Evolutionary conservation across 306 rosid genomes (phyloP).

Genomic region (Prunus fruticosa): DNA sequence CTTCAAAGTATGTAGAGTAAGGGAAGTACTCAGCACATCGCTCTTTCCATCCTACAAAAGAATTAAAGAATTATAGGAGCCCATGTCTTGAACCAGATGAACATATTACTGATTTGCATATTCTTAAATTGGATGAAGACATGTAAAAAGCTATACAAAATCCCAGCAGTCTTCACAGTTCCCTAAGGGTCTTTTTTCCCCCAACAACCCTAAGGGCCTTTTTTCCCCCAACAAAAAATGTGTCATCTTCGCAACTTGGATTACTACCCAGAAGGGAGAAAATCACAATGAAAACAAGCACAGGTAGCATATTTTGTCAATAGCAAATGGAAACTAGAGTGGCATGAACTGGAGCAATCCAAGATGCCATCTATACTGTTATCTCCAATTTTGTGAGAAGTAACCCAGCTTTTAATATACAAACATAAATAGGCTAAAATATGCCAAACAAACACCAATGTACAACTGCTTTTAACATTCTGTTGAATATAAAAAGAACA

Average conservation of each 20-base stretch:
- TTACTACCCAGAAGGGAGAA: background rate
- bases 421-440: background rate
- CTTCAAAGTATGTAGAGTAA: conserved; percentile 73
- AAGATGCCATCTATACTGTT: background rate
- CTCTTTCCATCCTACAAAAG: conserved; percentile 78
- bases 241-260: background rate
- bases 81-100: conserved; percentile 5
- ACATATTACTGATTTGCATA: background rate
- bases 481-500: background rate
- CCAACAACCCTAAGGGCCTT: background rate
- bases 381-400: background rate
- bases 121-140: background rate
- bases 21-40: conserved; percentile 76
- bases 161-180: background rate
- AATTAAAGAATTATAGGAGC: background rate
- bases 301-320: background rate
- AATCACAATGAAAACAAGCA: background rate
- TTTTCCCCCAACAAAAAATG: background rate
- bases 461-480: background rate
- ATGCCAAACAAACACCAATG: background rate
- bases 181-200: background rate
- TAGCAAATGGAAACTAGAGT: background rate
- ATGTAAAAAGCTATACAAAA: background rate
- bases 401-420: background rate
- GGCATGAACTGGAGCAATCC: no score